Percentiles rank a stretch among this genome's conserved stretches.
These are phyloP conservation scores for Decorospora gaudefroyi DNA, from an alignment of 2,329 filamentous ascomycete genomes.

Conservation along the genomic window DNA sequence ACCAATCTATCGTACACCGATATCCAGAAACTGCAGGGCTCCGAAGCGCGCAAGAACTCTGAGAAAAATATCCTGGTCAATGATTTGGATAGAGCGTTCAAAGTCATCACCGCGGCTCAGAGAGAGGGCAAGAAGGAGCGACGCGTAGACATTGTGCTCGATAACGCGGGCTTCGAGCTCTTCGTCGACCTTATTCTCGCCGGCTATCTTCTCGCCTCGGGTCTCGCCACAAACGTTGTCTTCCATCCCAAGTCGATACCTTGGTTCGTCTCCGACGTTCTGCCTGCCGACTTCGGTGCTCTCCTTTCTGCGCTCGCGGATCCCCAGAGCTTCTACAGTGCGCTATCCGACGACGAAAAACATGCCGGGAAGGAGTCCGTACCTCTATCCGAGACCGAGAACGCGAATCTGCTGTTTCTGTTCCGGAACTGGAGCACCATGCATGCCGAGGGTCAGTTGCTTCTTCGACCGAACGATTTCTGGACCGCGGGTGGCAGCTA, in stretches of 20 bases:
- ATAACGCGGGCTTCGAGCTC: constrained; percentile 96
- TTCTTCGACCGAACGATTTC: constrained; percentile 82
- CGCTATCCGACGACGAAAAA: constrained; percentile 68
- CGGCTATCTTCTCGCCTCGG: constrained; percentile 82
- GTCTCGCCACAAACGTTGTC: constrained; percentile 82
- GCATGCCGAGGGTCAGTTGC: constrained; percentile 81
- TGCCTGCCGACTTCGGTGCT: constrained; percentile 82
- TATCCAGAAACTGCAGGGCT: constrained; percentile 93
- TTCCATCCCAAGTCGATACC: constrained; percentile 94
- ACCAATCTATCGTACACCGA: constrained; percentile 92
- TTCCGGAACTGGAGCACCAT: constrained; percentile 80
- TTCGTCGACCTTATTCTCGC: constrained; percentile 93
- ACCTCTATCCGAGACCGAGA: constrained; percentile 69
- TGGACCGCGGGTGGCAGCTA: constrained; percentile 89
- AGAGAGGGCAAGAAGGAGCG: constrained; percentile 66
- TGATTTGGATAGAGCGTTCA: constrained; percentile 75
- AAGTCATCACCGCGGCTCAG: constrained; percentile 67
- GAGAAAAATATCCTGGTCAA: constrained; percentile 94
- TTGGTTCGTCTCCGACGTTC: constrained; percentile 97
- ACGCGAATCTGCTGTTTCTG: constrained; percentile 70
- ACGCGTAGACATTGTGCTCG: constrained; percentile 89
- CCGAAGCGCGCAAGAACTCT: constrained; percentile 79
- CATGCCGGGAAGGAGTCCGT: constrained; percentile 60
- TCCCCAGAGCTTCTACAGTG: constrained; percentile 78
- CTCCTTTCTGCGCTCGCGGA: constrained; percentile 78